These are phyloP conservation scores for Phyllostachys edulis DNA, from an alignment of 176 grass and related monocot species.

Conservation along the genomic window DNA sequence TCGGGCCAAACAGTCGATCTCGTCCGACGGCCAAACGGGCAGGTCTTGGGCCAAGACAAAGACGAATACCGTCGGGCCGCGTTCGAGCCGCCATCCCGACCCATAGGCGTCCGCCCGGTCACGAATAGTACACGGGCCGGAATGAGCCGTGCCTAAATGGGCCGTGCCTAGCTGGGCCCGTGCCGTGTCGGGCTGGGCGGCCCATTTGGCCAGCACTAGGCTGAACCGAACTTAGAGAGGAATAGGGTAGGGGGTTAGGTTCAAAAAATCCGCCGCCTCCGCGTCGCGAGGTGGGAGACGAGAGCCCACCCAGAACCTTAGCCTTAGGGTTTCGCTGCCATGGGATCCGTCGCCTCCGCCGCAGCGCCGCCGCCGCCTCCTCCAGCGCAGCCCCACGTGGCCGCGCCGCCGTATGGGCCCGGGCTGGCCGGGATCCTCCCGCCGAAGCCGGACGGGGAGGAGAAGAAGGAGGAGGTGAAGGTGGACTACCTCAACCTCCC, in stretches of 20 bases:
- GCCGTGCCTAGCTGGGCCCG: too few relatives aligned
- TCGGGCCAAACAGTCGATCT: too few relatives aligned
- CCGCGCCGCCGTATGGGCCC: constrained; percentile 40
- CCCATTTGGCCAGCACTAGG: too few relatives aligned
- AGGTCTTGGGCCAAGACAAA: too few relatives aligned
- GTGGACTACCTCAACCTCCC: constrained; percentile 96
- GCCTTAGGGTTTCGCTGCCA: constrained; percentile 51
- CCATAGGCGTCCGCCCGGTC: too few relatives aligned
- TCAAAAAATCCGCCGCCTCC: constrained; percentile 19
- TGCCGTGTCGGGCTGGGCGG: too few relatives aligned
- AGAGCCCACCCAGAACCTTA: constrained; percentile 17
- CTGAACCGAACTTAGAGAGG: background rate
- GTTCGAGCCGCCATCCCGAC: too few relatives aligned
- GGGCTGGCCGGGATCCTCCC: constrained; percentile 81
- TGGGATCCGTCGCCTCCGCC: constrained; percentile 62
- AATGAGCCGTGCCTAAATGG: too few relatives aligned
- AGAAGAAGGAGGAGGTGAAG: constrained; percentile 51
- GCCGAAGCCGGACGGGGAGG: constrained; percentile 49
- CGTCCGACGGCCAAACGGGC: too few relatives aligned
- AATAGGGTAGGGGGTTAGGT: background rate
- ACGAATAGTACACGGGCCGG: too few relatives aligned
- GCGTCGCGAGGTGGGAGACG: constrained; percentile 34
- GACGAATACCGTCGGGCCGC: too few relatives aligned
- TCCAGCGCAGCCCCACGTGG: constrained; percentile 21
- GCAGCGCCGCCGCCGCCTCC: constrained; percentile 31